A percentile compares a stretch with the other conserved stretches of the same genome.
Evolutionary conservation across 129 eudicot species (phyloP).

Genomic region (Mikania micrantha): DNA sequence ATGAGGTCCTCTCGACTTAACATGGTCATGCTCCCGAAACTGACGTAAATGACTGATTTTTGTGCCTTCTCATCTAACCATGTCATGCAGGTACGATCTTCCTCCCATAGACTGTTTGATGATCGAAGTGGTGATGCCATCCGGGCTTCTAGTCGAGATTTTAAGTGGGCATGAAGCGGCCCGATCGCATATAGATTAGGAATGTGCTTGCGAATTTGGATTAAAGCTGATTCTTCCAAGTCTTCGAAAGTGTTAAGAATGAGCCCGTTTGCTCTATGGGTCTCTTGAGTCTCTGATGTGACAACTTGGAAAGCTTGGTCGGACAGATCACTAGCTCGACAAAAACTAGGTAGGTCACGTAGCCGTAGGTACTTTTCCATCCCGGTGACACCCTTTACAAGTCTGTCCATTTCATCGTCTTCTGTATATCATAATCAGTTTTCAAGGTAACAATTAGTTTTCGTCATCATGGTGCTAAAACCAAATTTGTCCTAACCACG

Average conservation of each 20-base stretch:
- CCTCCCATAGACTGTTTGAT: conserved; percentile 41
- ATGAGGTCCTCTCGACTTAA: conserved; percentile 34
- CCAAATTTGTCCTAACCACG: too few relatives aligned
- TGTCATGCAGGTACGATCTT: conserved; percentile 40
- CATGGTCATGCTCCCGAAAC: conserved; percentile 51
- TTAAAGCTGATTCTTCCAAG: conserved; percentile 39
- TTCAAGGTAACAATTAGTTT: not conserved
- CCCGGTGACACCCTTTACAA: conserved; percentile 38
- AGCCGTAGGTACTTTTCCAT: conserved; percentile 50
- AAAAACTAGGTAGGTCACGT: conserved; percentile 47
- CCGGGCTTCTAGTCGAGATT: conserved; percentile 15
- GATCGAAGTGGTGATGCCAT: conserved; percentile 11
- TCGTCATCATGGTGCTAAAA: not conserved
- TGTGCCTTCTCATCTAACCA: conserved; percentile 45
- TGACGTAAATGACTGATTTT: conserved; percentile 54
- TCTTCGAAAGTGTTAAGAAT: conserved; percentile 60
- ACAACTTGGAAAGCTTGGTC: conserved; percentile 16
- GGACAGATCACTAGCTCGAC: conserved; percentile 24
- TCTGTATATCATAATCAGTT: conserved; percentile 4
- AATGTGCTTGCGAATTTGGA: conserved; percentile 33
- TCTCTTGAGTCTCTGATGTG: conserved; percentile 16
- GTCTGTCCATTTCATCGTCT: conserved; percentile 41
- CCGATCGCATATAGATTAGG: conserved; percentile 46
- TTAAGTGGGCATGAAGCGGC: conserved; percentile 47
- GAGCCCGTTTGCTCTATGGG: conserved; percentile 31